Evolutionary conservation across 257 asterid genomes (phyloP).

Genomic region (Solanum sejunctum): DNA sequence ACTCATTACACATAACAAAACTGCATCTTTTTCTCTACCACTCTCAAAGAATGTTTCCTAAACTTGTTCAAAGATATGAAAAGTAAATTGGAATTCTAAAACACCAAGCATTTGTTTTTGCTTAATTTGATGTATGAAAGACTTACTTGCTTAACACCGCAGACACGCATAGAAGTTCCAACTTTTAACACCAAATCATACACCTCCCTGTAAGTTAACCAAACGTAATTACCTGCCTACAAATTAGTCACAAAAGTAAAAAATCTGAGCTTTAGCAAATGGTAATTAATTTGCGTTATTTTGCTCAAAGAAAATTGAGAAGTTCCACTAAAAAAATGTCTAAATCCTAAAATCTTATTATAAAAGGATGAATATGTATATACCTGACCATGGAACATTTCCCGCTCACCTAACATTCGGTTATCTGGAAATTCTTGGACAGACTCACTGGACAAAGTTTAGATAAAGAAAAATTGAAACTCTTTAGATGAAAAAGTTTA

Average conservation of each 20-base stretch:
- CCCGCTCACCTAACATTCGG: slow-evolving; percentile 75
- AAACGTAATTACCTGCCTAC: slow-evolving; percentile 56
- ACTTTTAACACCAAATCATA: slow-evolving; percentile 41
- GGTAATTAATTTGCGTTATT: not conserved
- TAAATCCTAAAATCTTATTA: not conserved
- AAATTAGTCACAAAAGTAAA: not conserved
- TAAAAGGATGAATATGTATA: not conserved
- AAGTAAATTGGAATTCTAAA: not conserved
- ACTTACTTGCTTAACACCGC: slow-evolving; percentile 46
- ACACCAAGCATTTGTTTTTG: not conserved
- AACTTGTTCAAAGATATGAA: not conserved
- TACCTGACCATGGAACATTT: slow-evolving; percentile 53
- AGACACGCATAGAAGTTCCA: slow-evolving; percentile 48
- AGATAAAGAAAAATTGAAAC: not conserved
- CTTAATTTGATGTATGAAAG: not conserved
- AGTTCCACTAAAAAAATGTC: not conserved
- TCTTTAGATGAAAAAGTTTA: not conserved
- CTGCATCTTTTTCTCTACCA: not conserved
- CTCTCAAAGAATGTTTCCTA: not conserved
- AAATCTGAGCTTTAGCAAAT: not conserved
- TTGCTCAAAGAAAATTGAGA: not conserved
- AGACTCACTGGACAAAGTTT: slow-evolving; percentile 35
- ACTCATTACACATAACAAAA: not conserved
- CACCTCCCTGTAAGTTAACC: slow-evolving; percentile 63
- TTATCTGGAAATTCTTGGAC: slow-evolving; percentile 38